Percentiles rank a stretch among this genome's conserved stretches.
phyloP scores from a whole-genome alignment of 1,139 yeast genomes.

The Geotrichum citri-aurantii region DNA sequence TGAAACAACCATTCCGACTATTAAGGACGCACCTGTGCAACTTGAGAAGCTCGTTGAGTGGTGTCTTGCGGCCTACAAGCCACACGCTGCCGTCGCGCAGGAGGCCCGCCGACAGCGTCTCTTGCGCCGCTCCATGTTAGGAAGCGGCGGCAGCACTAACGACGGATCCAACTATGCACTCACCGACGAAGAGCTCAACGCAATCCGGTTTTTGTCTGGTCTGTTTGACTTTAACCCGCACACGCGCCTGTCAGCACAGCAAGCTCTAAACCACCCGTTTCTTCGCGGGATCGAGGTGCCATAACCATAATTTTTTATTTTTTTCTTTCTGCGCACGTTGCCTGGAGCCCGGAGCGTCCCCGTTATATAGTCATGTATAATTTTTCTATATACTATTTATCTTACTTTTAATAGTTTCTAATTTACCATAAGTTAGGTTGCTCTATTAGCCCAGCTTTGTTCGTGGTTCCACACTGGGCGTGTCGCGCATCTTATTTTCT shows the following conservation, averaged over 20 bases:
- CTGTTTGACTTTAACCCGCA: slow-evolving; percentile 55
- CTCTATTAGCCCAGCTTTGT: neutral
- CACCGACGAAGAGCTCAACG: slow-evolving; percentile 33
- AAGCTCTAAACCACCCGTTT: slow-evolving; percentile 51
- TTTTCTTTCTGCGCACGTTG: neutral
- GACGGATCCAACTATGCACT: slow-evolving; percentile 1
- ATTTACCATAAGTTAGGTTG: no score
- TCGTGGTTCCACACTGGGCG: neutral
- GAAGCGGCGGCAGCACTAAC: slow-evolving; percentile 6
- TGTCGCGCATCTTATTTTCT: neutral
- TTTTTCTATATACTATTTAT: neutral
- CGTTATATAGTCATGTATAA: neutral
- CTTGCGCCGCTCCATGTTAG: slow-evolving; percentile 3
- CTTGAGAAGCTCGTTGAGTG: slow-evolving; percentile 36
- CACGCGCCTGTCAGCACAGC: slow-evolving; percentile 51
- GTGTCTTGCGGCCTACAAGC: slow-evolving; percentile 28
- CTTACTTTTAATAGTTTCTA: neutral
- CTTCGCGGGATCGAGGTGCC: slow-evolving; percentile 32
- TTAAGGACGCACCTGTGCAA: slow-evolving; percentile 8
- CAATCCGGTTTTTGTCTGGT: slow-evolving; percentile 49
- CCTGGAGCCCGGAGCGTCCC: neutral
- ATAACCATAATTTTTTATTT: neutral
- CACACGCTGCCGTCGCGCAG: slow-evolving; percentile 25
- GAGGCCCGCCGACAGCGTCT: slow-evolving; percentile 7
- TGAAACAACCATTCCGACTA: slow-evolving; percentile 52